A percentile compares a stretch with the other conserved stretches of the same genome.
Conservation (phyloP, 129 eudicot species). For the Flaveria trinervia region DNA sequence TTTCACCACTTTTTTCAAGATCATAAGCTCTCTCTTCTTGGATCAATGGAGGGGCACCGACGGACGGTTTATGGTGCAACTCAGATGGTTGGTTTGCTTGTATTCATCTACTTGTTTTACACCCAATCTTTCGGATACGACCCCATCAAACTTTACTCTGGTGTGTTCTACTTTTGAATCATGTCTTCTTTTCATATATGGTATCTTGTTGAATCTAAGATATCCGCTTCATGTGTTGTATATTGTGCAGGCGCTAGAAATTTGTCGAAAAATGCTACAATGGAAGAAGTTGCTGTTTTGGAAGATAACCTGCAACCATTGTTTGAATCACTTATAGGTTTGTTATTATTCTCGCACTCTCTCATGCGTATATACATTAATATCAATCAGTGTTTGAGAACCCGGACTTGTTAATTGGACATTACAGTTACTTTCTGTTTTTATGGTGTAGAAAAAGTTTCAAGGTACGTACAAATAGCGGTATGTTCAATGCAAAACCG, state of each 20-base stretch:
- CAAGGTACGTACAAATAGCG: neutral
- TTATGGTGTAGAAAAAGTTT: neutral
- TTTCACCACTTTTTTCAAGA: neutral
- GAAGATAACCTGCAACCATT: conserved; percentile 19
- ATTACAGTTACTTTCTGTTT: neutral
- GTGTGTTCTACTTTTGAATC: conserved; percentile 20
- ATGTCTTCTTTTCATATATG: neutral
- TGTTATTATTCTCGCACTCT: conserved; percentile 3
- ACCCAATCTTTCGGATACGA: conserved; percentile 34
- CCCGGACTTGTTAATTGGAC: neutral
- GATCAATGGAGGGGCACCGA: conserved; percentile 25
- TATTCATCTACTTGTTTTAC: conserved; percentile 37
- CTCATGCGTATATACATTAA: neutral
- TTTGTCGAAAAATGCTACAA: conserved; percentile 17
- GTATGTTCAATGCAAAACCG: too few species aligned
- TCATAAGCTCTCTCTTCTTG: conserved; percentile 13
- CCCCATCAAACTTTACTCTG: conserved; percentile 28
- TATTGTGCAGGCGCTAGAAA: conserved; percentile 14
- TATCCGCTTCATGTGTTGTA: neutral
- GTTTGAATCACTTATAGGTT: conserved; percentile 33
- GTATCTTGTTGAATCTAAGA: neutral
- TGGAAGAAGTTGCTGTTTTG: conserved; percentile 9
- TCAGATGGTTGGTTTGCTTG: conserved; percentile 26
- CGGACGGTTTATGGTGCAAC: conserved; percentile 37
- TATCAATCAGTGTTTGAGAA: neutral